These are phyloP conservation scores for Boletus holoroseus DNA, from an alignment of 1,284 basidiomycete genomes.

Conservation along the genomic window DNA sequence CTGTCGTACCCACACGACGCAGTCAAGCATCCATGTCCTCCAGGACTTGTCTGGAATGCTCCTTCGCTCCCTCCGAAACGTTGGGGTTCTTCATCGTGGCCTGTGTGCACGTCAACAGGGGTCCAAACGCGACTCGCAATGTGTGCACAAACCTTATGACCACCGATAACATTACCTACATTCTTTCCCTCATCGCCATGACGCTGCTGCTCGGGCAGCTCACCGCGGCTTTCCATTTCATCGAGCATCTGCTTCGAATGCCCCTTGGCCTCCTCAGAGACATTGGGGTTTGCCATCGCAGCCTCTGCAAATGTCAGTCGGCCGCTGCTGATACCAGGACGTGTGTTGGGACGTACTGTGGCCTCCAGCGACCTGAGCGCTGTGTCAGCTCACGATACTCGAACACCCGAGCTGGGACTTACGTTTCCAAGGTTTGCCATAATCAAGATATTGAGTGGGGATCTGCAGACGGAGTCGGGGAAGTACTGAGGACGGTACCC, in stretches of 20 bases:
- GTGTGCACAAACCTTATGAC: slow-evolving; percentile 24
- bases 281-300: slow-evolving; percentile 43
- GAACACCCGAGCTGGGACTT: not conserved
- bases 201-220: slow-evolving; percentile 19
- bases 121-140: not conserved
- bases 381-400: not conserved
- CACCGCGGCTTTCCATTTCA: slow-evolving; percentile 30
- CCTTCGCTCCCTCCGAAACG: slow-evolving; percentile 40
- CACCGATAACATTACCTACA: slow-evolving; percentile 23
- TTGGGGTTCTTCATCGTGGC: slow-evolving; percentile 39
- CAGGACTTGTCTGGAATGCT: slow-evolving; percentile 37
- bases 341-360: slow-evolving; percentile 10
- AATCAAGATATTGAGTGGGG: not conserved
- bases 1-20: not conserved
- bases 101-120: slow-evolving; percentile 12
- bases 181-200: slow-evolving; percentile 14
- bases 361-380: slow-evolving; percentile 13
- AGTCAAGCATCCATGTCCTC: slow-evolving; percentile 25
- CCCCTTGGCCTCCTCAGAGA: slow-evolving; percentile 48
- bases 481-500: not conserved
- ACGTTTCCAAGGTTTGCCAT: slow-evolving; percentile 23
- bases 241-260: slow-evolving; percentile 44
- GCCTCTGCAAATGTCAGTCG: slow-evolving; percentile 25
- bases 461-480: not conserved
- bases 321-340: not conserved